These are phyloP conservation scores for Penicillium dipodomyicola DNA, from an alignment of 495 filamentous ascomycete species.

Conservation along the genomic window DNA sequence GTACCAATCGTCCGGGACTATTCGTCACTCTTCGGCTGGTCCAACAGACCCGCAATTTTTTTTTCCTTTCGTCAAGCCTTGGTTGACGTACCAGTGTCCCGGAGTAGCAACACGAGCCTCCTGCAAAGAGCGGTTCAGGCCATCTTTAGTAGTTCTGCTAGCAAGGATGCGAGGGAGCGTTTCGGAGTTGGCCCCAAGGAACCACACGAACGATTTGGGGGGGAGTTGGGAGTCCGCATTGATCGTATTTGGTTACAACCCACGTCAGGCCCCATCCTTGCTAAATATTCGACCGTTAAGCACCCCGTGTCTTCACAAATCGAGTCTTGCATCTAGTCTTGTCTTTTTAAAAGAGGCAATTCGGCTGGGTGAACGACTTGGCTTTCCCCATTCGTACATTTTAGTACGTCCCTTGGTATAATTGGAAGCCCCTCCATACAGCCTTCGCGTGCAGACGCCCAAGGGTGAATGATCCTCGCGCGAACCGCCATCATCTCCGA, in stretches of 20 bases:
- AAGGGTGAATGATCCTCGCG: slow-evolving; percentile 28
- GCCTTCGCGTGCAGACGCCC: slow-evolving; percentile 28
- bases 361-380: slow-evolving; percentile 25
- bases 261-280: not conserved
- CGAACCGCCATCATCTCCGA: slow-evolving; percentile 26
- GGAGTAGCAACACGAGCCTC: slow-evolving; percentile 2
- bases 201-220: slow-evolving; percentile 12
- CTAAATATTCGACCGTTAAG: slow-evolving; percentile 3
- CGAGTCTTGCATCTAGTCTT: slow-evolving; percentile 3
- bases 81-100: slow-evolving; percentile 12
- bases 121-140: not conserved
- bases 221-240: slow-evolving; percentile 13
- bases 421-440: slow-evolving; percentile 28
- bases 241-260: slow-evolving; percentile 16
- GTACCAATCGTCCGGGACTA: slow-evolving; percentile 8
- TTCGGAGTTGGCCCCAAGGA: slow-evolving; percentile 1
- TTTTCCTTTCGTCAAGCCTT: slow-evolving; percentile 11
- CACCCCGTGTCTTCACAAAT: not conserved
- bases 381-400: slow-evolving; percentile 29
- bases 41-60: slow-evolving; percentile 25
- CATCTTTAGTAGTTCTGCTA: slow-evolving; percentile 10
- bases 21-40: slow-evolving; percentile 23
- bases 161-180: slow-evolving; percentile 7
- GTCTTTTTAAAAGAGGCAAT: slow-evolving; percentile 13
- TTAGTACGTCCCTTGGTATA: slow-evolving; percentile 33